Percentiles rank a stretch among this genome's conserved stretches.
phyloP scores from a whole-genome alignment of 306 rosid species.

The Rosa chinensis region DNA sequence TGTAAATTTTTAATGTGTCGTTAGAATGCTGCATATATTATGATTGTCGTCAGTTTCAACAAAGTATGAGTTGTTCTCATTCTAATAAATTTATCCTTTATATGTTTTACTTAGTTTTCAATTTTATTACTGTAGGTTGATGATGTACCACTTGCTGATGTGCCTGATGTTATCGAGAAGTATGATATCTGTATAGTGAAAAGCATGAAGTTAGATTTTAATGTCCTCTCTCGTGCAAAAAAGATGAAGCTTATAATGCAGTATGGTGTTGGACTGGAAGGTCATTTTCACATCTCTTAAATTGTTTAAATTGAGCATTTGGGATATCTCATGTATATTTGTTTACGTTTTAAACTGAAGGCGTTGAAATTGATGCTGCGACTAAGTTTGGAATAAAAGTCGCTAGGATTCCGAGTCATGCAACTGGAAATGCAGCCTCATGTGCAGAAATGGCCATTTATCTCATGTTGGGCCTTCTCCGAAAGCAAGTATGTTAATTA shows the following conservation, averaged over 20 bases:
- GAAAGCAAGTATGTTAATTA: constrained; percentile 68
- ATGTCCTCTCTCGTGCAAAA: constrained; percentile 59
- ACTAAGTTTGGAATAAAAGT: constrained; percentile 83
- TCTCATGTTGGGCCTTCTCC: constrained; percentile 80
- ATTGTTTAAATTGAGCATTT: constrained; percentile 1
- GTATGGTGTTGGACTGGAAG: constrained; percentile 92
- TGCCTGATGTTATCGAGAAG: constrained; percentile 55
- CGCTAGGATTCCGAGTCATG: constrained; percentile 71
- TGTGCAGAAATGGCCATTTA: constrained; percentile 96
- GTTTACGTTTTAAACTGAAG: constrained; percentile 39
- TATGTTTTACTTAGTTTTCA: not conserved
- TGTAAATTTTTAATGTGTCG: not conserved
- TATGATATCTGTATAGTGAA: constrained; percentile 67
- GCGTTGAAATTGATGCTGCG: constrained; percentile 89
- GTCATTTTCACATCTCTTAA: constrained; percentile 35
- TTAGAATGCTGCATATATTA: not conserved
- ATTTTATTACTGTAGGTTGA: constrained; percentile 57
- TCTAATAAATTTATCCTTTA: not conserved
- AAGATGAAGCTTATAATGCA: constrained; percentile 83
- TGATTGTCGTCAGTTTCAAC: not conserved
- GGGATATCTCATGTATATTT: not conserved
- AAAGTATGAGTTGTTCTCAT: not conserved
- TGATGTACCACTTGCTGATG: constrained; percentile 63
- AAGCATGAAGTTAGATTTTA: constrained; percentile 60
- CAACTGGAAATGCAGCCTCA: constrained; percentile 77